These are phyloP conservation scores for Echria macrotheca DNA, from an alignment of 495 filamentous ascomycete species.

Conservation along the genomic window DNA sequence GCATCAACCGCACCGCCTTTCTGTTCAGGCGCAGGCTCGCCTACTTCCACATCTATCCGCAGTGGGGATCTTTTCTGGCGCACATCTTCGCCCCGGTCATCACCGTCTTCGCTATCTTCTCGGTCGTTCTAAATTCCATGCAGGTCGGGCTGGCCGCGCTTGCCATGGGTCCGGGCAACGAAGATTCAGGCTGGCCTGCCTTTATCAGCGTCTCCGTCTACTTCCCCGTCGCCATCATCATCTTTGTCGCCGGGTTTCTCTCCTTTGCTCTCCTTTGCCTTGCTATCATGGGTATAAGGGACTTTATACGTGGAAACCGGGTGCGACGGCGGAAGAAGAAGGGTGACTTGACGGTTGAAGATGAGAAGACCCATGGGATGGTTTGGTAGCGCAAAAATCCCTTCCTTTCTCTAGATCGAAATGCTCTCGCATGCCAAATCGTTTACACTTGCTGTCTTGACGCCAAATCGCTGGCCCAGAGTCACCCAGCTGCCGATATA, in stretches of 20 bases:
- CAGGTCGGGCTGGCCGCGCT: slow-evolving; percentile 26
- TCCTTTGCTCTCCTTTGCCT: slow-evolving; percentile 7
- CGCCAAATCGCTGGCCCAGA: slow-evolving; percentile 11
- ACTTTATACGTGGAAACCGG: slow-evolving; percentile 13
- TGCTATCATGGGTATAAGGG: slow-evolving; percentile 16
- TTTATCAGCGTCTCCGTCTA: slow-evolving; percentile 20
- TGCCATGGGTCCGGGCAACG: background rate
- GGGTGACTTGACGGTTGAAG: slow-evolving; percentile 4
- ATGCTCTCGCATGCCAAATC: background rate
- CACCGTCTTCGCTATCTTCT: slow-evolving; percentile 29
- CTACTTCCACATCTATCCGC: slow-evolving; percentile 30
- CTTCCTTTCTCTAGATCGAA: background rate
- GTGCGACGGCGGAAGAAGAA: slow-evolving; percentile 19
- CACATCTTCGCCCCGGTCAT: slow-evolving; percentile 27
- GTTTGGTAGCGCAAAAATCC: slow-evolving; percentile 16
- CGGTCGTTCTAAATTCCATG: slow-evolving; percentile 31
- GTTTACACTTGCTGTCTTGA: background rate
- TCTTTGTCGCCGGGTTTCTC: slow-evolving; percentile 20
- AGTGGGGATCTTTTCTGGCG: slow-evolving; percentile 28
- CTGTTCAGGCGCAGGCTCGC: slow-evolving; percentile 18
- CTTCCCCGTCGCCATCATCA: slow-evolving; percentile 24
- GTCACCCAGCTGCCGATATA: slow-evolving; percentile 8
- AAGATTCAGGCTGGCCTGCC: slow-evolving; percentile 8
- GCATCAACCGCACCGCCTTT: slow-evolving; percentile 35
- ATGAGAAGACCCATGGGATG: slow-evolving; percentile 24